Conservation (phyloP, 176 grass and related monocot species). For the Carex pumila region DNA sequence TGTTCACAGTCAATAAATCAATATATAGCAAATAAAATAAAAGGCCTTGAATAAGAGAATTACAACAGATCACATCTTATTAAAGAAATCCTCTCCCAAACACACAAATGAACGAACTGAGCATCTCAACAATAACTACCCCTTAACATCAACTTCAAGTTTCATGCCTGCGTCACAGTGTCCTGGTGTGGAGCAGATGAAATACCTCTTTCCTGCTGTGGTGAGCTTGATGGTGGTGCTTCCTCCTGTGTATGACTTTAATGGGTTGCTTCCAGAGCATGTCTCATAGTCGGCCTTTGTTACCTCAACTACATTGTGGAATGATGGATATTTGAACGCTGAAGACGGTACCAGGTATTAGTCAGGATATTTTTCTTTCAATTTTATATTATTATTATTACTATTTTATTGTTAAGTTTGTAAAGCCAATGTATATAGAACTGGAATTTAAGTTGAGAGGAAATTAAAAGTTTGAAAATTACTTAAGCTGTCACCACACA, state of each 20-base stretch:
- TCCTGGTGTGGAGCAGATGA: conserved; percentile 60
- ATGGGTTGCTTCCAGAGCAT: conserved; percentile 39
- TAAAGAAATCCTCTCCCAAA: no score
- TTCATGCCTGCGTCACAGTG: conserved; percentile 76
- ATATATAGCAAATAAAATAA: no score
- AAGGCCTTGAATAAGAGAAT: neutral
- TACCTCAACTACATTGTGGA: conserved; percentile 70
- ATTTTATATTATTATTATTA: neutral
- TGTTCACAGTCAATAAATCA: no score
- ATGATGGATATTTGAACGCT: conserved; percentile 40
- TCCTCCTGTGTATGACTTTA: conserved; percentile 23
- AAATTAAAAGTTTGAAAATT: conserved; percentile 2
- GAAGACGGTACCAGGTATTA: neutral
- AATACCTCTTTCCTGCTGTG: conserved; percentile 46
- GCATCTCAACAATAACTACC: no score
- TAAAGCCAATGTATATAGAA: neutral
- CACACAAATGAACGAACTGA: neutral
- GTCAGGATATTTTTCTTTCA: neutral
- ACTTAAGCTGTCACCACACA: conserved; percentile 55
- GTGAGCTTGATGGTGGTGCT: conserved; percentile 33
- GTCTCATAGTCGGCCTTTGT: conserved; percentile 44
- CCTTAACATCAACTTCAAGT: conserved; percentile 40
- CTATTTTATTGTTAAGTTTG: neutral
- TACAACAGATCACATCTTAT: no score
- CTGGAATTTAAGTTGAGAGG: neutral